Evolutionary conservation across 179 eudicot genomes (phyloP).

Genomic region (Corrigiola litoralis): DNA sequence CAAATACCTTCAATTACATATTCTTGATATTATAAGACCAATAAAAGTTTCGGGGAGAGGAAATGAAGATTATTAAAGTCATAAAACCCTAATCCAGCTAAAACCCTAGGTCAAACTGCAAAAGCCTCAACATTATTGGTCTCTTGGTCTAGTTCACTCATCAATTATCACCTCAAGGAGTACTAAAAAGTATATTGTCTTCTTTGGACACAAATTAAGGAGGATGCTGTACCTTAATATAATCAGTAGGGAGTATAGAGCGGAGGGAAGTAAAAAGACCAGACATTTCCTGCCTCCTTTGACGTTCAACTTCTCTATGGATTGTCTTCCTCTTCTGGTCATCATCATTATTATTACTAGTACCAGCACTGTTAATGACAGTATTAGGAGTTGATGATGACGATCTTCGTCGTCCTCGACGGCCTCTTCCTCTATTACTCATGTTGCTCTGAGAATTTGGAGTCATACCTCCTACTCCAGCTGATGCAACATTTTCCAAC

Average conservation of each 20-base stretch:
- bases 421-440: conserved; percentile 1
- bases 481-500: conserved; percentile 2
- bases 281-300: conserved; percentile 46
- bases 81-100: conserved; percentile 2
- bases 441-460: too few relatives aligned
- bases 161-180: neutral
- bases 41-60: neutral
- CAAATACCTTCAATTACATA: too few relatives aligned
- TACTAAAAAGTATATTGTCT: neutral
- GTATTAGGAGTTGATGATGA: neutral
- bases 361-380: neutral
- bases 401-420: conserved; percentile 11
- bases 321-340: conserved; percentile 21
- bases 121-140: neutral
- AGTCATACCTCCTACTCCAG: conserved; percentile 5
- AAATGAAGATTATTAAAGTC: neutral
- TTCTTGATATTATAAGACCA: neutral
- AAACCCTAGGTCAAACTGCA: conserved; percentile 17
- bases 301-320: conserved; percentile 39
- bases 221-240: conserved; percentile 35
- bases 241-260: conserved; percentile 31
- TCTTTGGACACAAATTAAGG: neutral
- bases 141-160: neutral
- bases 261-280: conserved; percentile 33
- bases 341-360: conserved; percentile 5